Base-by-base conservation (phyloP, 2,329 filamentous ascomycete species). In the Acarospora socialis region DNA sequence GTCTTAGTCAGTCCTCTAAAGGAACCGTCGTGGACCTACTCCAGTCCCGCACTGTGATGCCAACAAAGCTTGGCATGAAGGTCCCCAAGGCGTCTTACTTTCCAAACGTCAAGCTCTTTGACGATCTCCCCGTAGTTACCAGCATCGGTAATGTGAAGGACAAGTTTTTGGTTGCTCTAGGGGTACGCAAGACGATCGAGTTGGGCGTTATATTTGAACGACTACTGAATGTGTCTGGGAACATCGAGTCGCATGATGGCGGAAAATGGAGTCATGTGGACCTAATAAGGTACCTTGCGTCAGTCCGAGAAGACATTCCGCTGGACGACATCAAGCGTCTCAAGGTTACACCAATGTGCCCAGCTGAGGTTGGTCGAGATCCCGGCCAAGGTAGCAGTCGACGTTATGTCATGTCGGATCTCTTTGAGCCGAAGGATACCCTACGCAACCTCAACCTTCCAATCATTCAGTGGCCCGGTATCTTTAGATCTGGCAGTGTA, bases 111-210 rank as follows among this genome's bases (percentile, higher is more conserved):
- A 90, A 83, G 51, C 63, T 98, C 0, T 98, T 98, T 48, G 84
- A 94, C 39, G 90, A 98, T 50, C 63, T 98, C 10, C 86, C 90
- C 0, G 76, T 78, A 8, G 74, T 95, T 2, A 71, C 77, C 41
- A 73, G 72, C 8, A 73, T 86, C 25, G 73, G 77, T 23, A 72
- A 75, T 19, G 70, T 94, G 8, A 95, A 94, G 51, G 87, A 95
- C 27, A 94, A 92, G 51, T 81, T 98, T 39, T 57, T 98, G 25
- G 60, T 69, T 3, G 71, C 81, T 2, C 63, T 98, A 19, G 87
- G 90, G 3, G 86, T 98, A 16, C 75, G 90, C 37, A 95, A 95
- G 59, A 98, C 90, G 0, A 77, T 98, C 13, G 90, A 98, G 44
- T 62, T 98, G 2, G 83, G 83, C 19, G 87, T 92, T 18, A 92